Conservation (phyloP, 345 rosid genomes). For the Salix suchowensis region DNA sequence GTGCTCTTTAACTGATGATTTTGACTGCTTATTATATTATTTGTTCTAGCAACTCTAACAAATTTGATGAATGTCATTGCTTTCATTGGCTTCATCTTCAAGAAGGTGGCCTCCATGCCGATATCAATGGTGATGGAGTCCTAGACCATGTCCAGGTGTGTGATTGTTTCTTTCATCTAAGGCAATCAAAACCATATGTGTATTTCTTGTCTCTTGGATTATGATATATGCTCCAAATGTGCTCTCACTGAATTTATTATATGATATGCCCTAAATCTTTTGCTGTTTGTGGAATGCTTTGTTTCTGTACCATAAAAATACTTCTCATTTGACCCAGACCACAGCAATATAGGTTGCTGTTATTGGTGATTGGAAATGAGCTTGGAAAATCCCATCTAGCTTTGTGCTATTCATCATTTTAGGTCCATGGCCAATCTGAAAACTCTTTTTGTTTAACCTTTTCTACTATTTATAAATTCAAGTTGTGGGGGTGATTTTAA, state of each 20-base stretch:
- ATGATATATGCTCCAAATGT: neutral
- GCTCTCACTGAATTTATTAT: neutral
- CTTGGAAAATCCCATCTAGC: neutral
- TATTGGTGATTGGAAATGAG: neutral
- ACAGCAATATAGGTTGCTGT: neutral
- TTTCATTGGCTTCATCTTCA: constrained; percentile 77
- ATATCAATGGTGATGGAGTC: constrained; percentile 97
- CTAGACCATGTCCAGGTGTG: constrained; percentile 97
- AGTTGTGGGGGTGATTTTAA: neutral
- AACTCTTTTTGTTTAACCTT: neutral
- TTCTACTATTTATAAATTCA: neutral
- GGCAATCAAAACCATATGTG: neutral
- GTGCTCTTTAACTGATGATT: neutral
- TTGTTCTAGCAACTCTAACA: constrained; percentile 4
- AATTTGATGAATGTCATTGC: constrained; percentile 10
- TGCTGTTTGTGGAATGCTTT: neutral
- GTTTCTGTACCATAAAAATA: neutral
- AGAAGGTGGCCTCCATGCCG: constrained; percentile 99
- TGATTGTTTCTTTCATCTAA: neutral
- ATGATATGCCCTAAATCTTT: neutral
- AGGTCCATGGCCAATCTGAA: neutral
- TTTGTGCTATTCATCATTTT: neutral
- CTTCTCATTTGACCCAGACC: neutral
- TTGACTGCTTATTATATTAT: neutral
- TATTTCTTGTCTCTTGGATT: neutral